Evolutionary conservation across 2,329 filamentous ascomycete species (phyloP), one percentile per base, ranked within the genome.

Genomic region (Neofusicoccum sp.): DNA sequence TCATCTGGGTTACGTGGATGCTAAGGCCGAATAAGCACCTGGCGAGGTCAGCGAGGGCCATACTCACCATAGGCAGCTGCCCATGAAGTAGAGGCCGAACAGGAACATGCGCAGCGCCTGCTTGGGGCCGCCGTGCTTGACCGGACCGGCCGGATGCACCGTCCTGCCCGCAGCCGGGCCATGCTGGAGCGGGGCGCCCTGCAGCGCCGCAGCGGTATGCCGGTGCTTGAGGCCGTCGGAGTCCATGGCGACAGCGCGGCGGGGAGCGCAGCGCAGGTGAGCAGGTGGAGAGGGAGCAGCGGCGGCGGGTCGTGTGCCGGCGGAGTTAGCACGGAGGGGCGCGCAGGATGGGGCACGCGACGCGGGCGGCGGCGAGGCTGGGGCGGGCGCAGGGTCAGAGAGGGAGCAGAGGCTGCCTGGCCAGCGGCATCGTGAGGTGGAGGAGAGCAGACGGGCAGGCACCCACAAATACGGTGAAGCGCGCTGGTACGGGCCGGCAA

Each of bases 1-100:
- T 75, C 54, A 90, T 77, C 71, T 96, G 91, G 6, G 89, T 89
- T 6, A 83, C 66, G 67, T 86, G 80, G 68, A 82, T 79, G 65
- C 76, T 79, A 68, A 61, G 31, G 26, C 49, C 48, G 48, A 61
- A 14, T 54, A 48, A 47, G 33, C 8, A 30, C 28, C 51, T 59
- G 16, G 40, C 11, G n/a, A 24, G 16, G 63, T 64, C 51, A 66
- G 65, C 62, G 12, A 11, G 24, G 24, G 12, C 62, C 51, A 61
- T 62, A 71, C 71, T 61, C 61, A 77, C 75, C 73, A 73, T 34
- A 79, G 61, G 64, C 75, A 76, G 65, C 71, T 76, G 59, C 70
- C 69, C 62, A 75, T 69, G 70, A 81, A 80, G 72, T 80, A 81
- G 64, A 77, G 59, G 62, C 68, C 73, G 63, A 81, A 79, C 26